Evolutionary conservation across 768 basidiomycete species (phyloP), one percentile per base, ranked within the genome.

Genomic region (Boletellus ananiceps): DNA sequence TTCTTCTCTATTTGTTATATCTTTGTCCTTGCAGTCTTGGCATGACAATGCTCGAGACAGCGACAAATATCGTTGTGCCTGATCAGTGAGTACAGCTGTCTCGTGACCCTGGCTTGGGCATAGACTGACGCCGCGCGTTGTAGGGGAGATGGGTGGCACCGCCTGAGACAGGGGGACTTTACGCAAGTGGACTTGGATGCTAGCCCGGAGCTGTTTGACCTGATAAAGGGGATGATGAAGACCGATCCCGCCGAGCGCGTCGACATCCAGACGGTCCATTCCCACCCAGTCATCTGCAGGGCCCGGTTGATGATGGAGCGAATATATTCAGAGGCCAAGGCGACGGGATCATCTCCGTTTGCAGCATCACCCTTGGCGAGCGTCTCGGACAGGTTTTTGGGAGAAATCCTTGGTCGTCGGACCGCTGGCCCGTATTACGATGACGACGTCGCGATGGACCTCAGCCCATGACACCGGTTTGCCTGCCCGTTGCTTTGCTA

Each of bases 1-100:
- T 8, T 23, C 31, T 25, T 16, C 29, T 18, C 42, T 15, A 25
- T 44, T 52, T 16, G 38, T 47, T 49, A 51, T 40, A 54, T 54
- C 44, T 34, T 62, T 49, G 52, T 58, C 52, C 23, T 37, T 60
- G 46, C 65, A 94, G 94, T 71, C 80, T 99, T 65, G 96, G 96
- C 48, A 89, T 98, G 80, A 88, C 90, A 54, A 83, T 97, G 71
- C 80, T 99, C 46, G 96, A 99, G 76, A 86, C 91, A 47, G 88
- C 94, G 45, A 81, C 91, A 54, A 99, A 99, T 64, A 93, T 98
- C 61, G 82, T 96, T 44, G 91, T 99, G 40, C 96, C 96, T 69
- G 93, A 93, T 72, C 93, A 88, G 92, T 91, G 63, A 76, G 93
- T 82, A 47, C 55, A 49, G 13, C 8, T n/a, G 41, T 40, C 44